phyloP scores from a whole-genome alignment of 2,329 filamentous ascomycete species.

The Fusarium mundagurra region DNA sequence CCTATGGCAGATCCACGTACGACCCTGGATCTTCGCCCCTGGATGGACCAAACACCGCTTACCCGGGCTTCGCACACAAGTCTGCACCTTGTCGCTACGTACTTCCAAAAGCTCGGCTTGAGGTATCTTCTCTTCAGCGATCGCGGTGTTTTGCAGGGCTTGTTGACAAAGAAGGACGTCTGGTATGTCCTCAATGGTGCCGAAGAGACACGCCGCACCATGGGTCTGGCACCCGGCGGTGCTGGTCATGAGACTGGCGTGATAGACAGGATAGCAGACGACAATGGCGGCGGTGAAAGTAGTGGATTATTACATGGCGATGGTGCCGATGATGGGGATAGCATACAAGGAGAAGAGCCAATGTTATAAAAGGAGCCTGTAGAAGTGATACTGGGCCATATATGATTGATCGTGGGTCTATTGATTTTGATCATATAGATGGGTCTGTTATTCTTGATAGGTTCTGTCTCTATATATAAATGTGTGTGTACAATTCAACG shows the following conservation, averaged over 20 bases:
- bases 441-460: neutral
- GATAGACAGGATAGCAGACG: constrained; percentile 43
- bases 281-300: constrained; percentile 52
- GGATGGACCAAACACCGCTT: constrained; percentile 99
- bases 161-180: constrained; percentile 97
- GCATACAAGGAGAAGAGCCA: constrained; percentile 40
- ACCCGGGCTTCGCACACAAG: constrained; percentile 81
- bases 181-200: constrained; percentile 91
- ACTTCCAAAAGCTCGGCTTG: constrained; percentile 94
- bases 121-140: constrained; percentile 91
- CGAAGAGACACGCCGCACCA: constrained; percentile 65
- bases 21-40: constrained; percentile 88
- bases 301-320: constrained; percentile 54
- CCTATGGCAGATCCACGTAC: constrained; percentile 79
- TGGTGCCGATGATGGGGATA: constrained; percentile 48
- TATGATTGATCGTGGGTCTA: neutral
- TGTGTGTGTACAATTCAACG: too few relatives aligned
- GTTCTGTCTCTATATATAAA: neutral
- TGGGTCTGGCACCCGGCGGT: constrained; percentile 34
- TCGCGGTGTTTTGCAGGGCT: constrained; percentile 80
- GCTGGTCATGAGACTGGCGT: constrained; percentile 47
- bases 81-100: constrained; percentile 85
- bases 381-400: constrained; percentile 5
- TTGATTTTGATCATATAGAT: constrained; percentile 6
- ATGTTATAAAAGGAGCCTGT: constrained; percentile 37